These are phyloP conservation scores for Neltuma alba DNA, from an alignment of 306 rosid genomes.

Conservation along the genomic window DNA sequence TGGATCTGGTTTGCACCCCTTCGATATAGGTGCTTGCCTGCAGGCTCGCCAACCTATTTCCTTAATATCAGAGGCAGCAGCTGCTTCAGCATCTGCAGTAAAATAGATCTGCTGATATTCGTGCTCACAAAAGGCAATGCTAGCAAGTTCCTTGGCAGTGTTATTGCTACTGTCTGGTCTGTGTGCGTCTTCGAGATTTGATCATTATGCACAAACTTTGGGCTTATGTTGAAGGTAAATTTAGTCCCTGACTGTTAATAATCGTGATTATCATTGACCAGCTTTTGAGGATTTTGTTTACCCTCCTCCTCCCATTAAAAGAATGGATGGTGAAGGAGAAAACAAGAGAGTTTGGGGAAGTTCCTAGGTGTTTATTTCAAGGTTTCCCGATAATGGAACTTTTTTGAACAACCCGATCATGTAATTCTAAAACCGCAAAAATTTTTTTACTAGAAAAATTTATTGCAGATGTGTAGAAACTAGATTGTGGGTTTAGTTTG, in stretches of 20 bases:
- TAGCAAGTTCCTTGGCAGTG: conserved; percentile 21
- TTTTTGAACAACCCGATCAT: background rate
- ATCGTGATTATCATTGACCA: conserved; percentile 16
- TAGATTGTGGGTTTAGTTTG: too few species aligned
- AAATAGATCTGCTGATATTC: conserved; percentile 46
- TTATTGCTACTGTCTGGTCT: conserved; percentile 32
- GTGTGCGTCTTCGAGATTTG: conserved; percentile 35
- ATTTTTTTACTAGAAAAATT: background rate
- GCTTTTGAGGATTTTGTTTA: conserved; percentile 17
- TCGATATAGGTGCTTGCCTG: conserved; percentile 91
- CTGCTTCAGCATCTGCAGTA: conserved; percentile 63
- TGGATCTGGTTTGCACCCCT: conserved; percentile 85
- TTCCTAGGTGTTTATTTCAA: background rate
- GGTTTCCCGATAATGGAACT: background rate
- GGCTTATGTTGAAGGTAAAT: conserved; percentile 51
- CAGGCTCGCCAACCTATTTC: conserved; percentile 93
- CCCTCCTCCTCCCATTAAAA: background rate
- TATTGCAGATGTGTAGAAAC: too few species aligned
- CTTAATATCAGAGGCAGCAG: conserved; percentile 84
- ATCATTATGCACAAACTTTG: conserved; percentile 28
- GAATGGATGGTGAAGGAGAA: background rate
- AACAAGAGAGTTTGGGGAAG: background rate
- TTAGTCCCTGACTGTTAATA: background rate
- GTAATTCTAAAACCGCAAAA: background rate
- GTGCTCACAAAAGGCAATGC: conserved; percentile 28